Percentiles rank a stretch among this genome's conserved stretches.
These are phyloP conservation scores for Benincasa hispida DNA, from an alignment of 306 rosid genomes.

Conservation along the genomic window DNA sequence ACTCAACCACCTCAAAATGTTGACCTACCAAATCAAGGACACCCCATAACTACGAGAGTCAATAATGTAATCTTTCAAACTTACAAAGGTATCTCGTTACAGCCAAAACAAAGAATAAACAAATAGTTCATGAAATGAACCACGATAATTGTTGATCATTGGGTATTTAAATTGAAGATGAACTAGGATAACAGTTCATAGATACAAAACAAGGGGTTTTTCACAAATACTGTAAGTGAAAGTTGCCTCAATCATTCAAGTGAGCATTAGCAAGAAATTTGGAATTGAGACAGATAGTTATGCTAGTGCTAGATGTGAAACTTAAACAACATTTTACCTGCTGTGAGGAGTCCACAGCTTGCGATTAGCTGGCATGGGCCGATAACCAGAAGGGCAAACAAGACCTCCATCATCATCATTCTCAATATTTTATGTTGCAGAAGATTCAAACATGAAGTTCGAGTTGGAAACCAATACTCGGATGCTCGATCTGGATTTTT, in stretches of 20 bases:
- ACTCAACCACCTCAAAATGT: neutral
- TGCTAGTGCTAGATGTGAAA: neutral
- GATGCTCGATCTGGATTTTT: too few species aligned
- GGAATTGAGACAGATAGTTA: neutral
- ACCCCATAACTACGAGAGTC: neutral
- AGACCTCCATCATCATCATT: too few species aligned
- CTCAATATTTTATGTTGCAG: constrained; percentile 4
- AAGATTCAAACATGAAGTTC: neutral
- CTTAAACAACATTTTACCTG: constrained; percentile 35
- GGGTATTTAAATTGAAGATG: neutral
- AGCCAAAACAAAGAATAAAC: neutral
- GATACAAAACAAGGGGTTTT: neutral
- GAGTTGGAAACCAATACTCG: constrained; percentile 11
- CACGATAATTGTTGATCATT: neutral
- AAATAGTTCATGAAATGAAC: neutral
- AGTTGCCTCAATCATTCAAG: neutral
- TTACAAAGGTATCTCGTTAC: too few species aligned
- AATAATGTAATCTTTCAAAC: neutral
- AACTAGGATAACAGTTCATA: neutral
- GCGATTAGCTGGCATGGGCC: constrained; percentile 56
- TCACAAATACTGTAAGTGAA: neutral
- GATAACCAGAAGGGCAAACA: constrained; percentile 43
- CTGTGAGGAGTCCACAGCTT: constrained; percentile 86
- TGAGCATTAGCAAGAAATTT: neutral
- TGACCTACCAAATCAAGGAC: too few species aligned